Conservation (phyloP, 805 yeast species). For the Peterozyma xylosa region DNA sequence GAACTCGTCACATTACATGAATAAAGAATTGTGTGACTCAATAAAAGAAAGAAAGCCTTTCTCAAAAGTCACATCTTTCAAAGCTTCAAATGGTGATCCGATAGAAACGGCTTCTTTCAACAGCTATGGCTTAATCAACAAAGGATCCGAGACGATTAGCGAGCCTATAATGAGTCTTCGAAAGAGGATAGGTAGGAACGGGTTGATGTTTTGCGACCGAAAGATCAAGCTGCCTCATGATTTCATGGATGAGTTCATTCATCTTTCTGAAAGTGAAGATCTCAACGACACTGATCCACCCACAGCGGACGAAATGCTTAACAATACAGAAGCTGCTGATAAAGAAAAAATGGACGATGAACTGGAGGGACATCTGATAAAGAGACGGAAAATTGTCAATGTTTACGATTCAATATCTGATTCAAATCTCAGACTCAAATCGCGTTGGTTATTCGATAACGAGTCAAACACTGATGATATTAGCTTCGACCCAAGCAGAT, state of each 20-base stretch:
- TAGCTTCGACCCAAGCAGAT: conserved; percentile 66
- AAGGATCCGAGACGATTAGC: conserved; percentile 22
- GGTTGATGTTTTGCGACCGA: conserved; percentile 68
- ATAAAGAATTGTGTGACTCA: conserved; percentile 29
- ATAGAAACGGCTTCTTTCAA: conserved; percentile 41
- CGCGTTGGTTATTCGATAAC: conserved; percentile 41
- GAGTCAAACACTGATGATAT: conserved; percentile 28
- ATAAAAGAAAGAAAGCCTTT: conserved; percentile 39
- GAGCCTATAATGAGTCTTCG: conserved; percentile 56
- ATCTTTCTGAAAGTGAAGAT: conserved; percentile 25
- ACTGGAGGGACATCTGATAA: not conserved
- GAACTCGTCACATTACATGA: conserved; percentile 49
- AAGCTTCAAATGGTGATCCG: conserved; percentile 43
- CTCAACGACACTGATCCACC: conserved; percentile 13
- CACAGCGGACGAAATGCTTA: not conserved
- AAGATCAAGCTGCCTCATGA: conserved; percentile 29
- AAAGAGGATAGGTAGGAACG: conserved; percentile 67
- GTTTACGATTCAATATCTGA: conserved; percentile 27
- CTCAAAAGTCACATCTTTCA: conserved; percentile 35
- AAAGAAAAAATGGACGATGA: not conserved
- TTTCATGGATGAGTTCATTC: conserved; percentile 32
- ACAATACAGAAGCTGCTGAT: not conserved
- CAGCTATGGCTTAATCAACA: conserved; percentile 30
- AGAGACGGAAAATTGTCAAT: conserved; percentile 12
- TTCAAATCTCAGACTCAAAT: conserved; percentile 31